Percentiles rank a stretch among this genome's conserved stretches.
These are phyloP conservation scores for Spathaspora hagerdaliae DNA, from an alignment of 805 yeast genomes.

Conservation along the genomic window DNA sequence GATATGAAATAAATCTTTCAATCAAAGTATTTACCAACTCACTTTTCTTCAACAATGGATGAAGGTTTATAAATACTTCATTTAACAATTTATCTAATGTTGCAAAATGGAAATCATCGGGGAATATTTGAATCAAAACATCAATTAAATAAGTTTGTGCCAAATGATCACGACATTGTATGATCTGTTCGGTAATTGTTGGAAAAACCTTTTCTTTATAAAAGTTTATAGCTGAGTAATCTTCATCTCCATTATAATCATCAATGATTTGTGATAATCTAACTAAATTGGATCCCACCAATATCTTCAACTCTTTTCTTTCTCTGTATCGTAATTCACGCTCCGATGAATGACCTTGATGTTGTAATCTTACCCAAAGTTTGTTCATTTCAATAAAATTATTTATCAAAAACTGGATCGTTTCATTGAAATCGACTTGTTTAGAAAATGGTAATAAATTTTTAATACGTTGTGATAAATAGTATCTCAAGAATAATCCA, in stretches of 20 bases:
- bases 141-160: conserved; percentile 93
- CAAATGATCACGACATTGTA: conserved; percentile 85
- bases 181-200: conserved; percentile 77
- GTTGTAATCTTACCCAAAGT: conserved; percentile 94
- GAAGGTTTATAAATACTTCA: conserved; percentile 59
- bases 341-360: conserved; percentile 89
- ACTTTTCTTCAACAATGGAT: conserved; percentile 65
- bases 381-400: conserved; percentile 98
- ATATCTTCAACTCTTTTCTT: conserved; percentile 81
- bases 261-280: conserved; percentile 82
- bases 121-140: conserved; percentile 90
- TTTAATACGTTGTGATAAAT: conserved; percentile 78
- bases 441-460: conserved; percentile 49
- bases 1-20: conserved; percentile 59
- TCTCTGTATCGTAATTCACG: conserved; percentile 69
- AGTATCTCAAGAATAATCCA: conserved; percentile 87
- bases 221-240: conserved; percentile 25
- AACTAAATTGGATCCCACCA: conserved; percentile 90
- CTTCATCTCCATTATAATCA: conserved; percentile 44
- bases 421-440: conserved; percentile 49
- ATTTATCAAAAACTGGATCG: conserved; percentile 73
- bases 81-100: conserved; percentile 64
- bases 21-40: conserved; percentile 68
- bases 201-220: conserved; percentile 64
- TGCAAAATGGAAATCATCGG: conserved; percentile 81